These are phyloP conservation scores for Pythium rhizo-oryzae DNA, from an alignment of 352 stramenopile genomes.

Conservation along the genomic window DNA sequence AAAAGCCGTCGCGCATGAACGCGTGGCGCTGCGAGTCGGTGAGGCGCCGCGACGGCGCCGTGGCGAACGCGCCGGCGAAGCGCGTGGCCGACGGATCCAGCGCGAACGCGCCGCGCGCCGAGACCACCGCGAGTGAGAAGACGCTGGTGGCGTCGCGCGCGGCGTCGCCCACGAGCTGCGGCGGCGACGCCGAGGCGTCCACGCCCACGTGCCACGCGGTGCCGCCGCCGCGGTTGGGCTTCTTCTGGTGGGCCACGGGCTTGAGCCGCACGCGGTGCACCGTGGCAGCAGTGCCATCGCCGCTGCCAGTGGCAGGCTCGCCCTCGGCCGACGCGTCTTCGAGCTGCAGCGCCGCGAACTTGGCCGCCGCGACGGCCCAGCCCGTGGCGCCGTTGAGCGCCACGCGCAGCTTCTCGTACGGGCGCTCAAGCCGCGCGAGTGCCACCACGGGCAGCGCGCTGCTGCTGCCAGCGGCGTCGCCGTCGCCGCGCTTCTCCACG, in stretches of 20 bases:
- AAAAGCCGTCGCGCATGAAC: constrained; percentile 78
- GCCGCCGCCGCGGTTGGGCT: constrained; percentile 42
- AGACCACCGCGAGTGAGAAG: constrained; percentile 55
- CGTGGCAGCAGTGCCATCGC: neutral
- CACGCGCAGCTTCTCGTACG: constrained; percentile 83
- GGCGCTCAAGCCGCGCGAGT: constrained; percentile 62
- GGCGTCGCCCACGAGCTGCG: constrained; percentile 55
- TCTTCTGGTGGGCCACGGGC: constrained; percentile 71
- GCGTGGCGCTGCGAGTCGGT: constrained; percentile 58
- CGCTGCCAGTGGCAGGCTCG: too few relatives aligned
- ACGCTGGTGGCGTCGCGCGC: constrained; percentile 43
- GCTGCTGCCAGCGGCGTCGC: neutral
- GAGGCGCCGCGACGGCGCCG: constrained; percentile 35
- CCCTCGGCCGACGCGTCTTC: constrained; percentile 33
- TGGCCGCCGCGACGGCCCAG: constrained; percentile 62
- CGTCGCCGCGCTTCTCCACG: constrained; percentile 45
- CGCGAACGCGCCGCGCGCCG: constrained; percentile 46
- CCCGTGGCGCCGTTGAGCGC: constrained; percentile 63
- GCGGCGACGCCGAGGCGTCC: neutral
- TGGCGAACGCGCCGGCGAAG: constrained; percentile 29
- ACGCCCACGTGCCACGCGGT: constrained; percentile 61
- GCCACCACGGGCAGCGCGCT: constrained; percentile 17
- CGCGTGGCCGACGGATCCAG: constrained; percentile 41
- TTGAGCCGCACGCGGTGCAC: constrained; percentile 46
- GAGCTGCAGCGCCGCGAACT: constrained; percentile 69